Evolutionary conservation across 225 moss, liverwort and hornwort species (phyloP).

Genomic region (Pseudisothecium myosuroides): DNA sequence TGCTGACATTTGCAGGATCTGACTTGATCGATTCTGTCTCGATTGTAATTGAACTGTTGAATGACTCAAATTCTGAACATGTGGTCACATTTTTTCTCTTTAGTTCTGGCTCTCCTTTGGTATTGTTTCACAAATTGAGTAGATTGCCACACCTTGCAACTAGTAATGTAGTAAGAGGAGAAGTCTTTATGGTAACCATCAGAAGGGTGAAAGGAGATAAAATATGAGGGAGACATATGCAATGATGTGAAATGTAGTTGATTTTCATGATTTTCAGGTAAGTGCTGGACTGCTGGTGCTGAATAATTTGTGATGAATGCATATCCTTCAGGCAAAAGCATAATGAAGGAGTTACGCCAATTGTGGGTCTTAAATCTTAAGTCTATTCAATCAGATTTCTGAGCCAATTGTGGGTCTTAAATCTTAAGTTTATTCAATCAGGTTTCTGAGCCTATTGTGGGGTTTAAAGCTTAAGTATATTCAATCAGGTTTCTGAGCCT

Average conservation of each 20-base stretch:
- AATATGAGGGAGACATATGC: not conserved
- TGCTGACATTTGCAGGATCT: constrained; percentile 23
- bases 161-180: not conserved
- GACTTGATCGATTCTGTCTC: not conserved
- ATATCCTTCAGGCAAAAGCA: no score
- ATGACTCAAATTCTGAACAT: not conserved
- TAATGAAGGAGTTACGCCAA: not conserved
- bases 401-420: no score
- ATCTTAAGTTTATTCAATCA: not conserved
- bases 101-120: not conserved
- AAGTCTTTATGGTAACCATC: not conserved
- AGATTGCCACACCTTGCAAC: not conserved
- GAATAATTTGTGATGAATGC: not conserved
- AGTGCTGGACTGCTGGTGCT: not conserved
- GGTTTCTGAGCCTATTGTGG: not conserved
- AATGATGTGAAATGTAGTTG: not conserved
- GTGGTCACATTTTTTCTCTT: not conserved
- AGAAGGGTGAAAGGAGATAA: not conserved
- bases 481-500: not conserved
- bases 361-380: not conserved
- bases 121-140: not conserved
- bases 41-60: constrained; percentile 15
- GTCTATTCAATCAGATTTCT: not conserved
- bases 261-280: not conserved
- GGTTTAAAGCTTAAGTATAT: not conserved